phyloP scores from a whole-genome alignment of 345 rosid species.

The Eucalyptus viminalis region DNA sequence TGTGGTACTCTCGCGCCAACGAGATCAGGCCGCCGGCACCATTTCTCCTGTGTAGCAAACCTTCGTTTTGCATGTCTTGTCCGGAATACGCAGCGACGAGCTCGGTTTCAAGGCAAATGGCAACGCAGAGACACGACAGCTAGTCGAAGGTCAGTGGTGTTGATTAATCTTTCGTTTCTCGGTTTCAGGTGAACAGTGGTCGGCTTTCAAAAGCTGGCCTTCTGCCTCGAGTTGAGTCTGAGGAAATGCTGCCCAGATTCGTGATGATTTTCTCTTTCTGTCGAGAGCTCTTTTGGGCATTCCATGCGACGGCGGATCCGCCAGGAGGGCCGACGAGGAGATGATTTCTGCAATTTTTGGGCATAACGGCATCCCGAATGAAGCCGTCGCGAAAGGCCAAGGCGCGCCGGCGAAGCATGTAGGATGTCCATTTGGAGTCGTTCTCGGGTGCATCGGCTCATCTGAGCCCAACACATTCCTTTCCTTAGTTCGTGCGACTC shows the following conservation, averaged over 20 bases:
- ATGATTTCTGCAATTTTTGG: background rate
- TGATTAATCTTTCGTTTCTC: background rate
- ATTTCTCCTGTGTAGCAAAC: constrained; percentile 28
- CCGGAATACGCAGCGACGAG: background rate
- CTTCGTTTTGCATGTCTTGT: background rate
- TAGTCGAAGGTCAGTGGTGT: background rate
- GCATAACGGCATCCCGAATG: background rate
- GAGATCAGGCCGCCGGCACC: constrained; percentile 4
- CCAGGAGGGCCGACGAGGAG: background rate
- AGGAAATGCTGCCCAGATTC: background rate
- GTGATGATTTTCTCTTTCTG: background rate
- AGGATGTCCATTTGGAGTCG: background rate
- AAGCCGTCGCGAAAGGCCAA: background rate
- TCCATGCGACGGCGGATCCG: background rate
- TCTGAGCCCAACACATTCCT: background rate
- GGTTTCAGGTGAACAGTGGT: background rate
- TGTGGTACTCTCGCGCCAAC: background rate
- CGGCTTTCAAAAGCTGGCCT: background rate
- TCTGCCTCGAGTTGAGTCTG: background rate
- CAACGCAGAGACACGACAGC: background rate
- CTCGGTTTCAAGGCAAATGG: background rate
- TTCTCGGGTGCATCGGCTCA: background rate
- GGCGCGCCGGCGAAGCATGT: background rate
- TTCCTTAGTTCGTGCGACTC: background rate
- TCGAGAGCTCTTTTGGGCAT: background rate